Conservation (phyloP, 306 rosid species). For the Luffa aegyptiaca region DNA sequence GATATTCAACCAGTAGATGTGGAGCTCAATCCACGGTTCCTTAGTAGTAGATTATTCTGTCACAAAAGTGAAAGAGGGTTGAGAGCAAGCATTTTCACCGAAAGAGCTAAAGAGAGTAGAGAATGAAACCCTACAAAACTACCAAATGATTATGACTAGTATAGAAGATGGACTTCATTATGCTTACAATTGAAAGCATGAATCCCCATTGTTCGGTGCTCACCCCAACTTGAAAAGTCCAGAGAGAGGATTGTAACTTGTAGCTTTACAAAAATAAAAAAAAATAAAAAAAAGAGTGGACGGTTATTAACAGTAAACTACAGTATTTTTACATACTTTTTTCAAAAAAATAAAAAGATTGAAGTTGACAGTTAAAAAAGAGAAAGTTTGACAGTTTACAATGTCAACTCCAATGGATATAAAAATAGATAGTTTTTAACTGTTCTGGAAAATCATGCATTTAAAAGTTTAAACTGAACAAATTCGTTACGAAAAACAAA, state of each 20-base stretch:
- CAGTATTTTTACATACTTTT: background rate
- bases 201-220: background rate
- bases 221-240: background rate
- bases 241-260: background rate
- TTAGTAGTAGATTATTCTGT: background rate
- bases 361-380: background rate
- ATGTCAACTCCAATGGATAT: background rate
- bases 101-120: background rate
- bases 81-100: background rate
- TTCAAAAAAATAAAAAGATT: background rate
- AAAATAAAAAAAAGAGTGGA: background rate
- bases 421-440: background rate
- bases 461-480: background rate
- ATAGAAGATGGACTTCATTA: background rate
- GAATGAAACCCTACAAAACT: background rate
- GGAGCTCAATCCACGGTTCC: background rate
- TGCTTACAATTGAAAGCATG: background rate
- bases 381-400: background rate
- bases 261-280: background rate
- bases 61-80: background rate
- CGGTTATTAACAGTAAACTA: background rate
- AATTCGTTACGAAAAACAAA: background rate
- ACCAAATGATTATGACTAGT: background rate
- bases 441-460: background rate
- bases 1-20: background rate